phyloP scores from a whole-genome alignment of 495 filamentous ascomycete species.

The Penicillium argentinense region DNA sequence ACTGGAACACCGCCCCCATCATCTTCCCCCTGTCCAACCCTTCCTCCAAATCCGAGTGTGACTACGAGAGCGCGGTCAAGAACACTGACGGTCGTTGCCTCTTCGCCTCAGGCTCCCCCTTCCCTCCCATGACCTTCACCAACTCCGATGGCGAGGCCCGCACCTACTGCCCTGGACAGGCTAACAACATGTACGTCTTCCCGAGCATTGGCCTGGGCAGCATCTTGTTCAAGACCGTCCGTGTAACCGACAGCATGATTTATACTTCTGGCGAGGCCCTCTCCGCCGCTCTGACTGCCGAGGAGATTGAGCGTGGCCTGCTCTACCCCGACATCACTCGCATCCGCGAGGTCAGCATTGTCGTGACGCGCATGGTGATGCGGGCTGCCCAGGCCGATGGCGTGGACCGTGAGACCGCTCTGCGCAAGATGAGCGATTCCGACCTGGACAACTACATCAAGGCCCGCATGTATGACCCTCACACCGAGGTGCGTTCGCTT shows the following conservation, averaged over 20 bases:
- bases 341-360: conserved; percentile 84
- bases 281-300: conserved; percentile 70
- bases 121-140: conserved; percentile 67
- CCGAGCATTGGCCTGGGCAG: conserved; percentile 94
- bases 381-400: conserved; percentile 79
- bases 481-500: conserved; percentile 58
- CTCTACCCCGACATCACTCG: conserved; percentile 91
- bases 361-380: conserved; percentile 93
- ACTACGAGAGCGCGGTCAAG: conserved; percentile 85
- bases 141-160: conserved; percentile 60
- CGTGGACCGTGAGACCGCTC: conserved; percentile 71
- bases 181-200: conserved; percentile 94
- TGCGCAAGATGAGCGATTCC: conserved; percentile 71
- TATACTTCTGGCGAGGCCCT: conserved; percentile 88
- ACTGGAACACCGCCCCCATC: conserved; percentile 77
- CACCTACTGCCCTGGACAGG: conserved; percentile 85
- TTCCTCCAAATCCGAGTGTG: conserved; percentile 93
- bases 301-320: conserved; percentile 77
- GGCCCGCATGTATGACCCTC: conserved; percentile 78
- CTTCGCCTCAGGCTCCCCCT: conserved; percentile 94
- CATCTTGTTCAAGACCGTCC: conserved; percentile 85
- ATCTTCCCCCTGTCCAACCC: conserved; percentile 96
- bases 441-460: conserved; percentile 79
- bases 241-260: conserved; percentile 90
- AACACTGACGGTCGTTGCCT: conserved; percentile 87